Evolutionary conservation across 805 yeast genomes (phyloP).

Genomic region (Spathaspora passalidarum): DNA sequence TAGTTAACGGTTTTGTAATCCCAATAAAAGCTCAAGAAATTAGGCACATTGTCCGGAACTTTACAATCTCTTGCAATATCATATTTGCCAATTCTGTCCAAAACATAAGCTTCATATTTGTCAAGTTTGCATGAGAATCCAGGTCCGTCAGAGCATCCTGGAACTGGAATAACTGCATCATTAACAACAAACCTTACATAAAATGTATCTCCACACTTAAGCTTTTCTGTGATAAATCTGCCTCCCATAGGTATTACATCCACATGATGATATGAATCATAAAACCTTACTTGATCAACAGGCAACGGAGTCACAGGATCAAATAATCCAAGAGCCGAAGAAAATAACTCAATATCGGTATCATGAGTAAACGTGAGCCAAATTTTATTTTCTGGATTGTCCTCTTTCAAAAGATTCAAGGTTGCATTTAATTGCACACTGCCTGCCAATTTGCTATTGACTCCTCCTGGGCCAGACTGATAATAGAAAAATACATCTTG

Average conservation of each 20-base stretch:
- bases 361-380: constrained; percentile 78
- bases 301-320: constrained; percentile 44
- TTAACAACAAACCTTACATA: constrained; percentile 39
- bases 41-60: constrained; percentile 19
- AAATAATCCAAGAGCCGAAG: constrained; percentile 63
- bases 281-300: constrained; percentile 44
- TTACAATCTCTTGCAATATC: constrained; percentile 28
- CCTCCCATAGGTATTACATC: constrained; percentile 41
- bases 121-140: constrained; percentile 41
- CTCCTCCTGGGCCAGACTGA: constrained; percentile 61
- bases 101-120: constrained; percentile 30
- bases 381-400: constrained; percentile 44
- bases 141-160: constrained; percentile 35
- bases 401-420: constrained; percentile 45
- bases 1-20: constrained; percentile 22
- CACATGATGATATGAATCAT: constrained; percentile 43
- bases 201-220: constrained; percentile 22
- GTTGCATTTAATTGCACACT: constrained; percentile 48
- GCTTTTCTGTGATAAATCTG: constrained; percentile 37
- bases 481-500: constrained; percentile 60
- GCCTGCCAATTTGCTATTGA: constrained; percentile 57
- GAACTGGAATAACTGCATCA: constrained; percentile 39
- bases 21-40: constrained; percentile 40
- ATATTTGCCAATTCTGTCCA: constrained; percentile 23
- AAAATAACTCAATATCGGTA: constrained; percentile 57